Evolutionary conservation across 768 basidiomycete genomes (phyloP).

Genomic region (Psilocybe azurescens): DNA sequence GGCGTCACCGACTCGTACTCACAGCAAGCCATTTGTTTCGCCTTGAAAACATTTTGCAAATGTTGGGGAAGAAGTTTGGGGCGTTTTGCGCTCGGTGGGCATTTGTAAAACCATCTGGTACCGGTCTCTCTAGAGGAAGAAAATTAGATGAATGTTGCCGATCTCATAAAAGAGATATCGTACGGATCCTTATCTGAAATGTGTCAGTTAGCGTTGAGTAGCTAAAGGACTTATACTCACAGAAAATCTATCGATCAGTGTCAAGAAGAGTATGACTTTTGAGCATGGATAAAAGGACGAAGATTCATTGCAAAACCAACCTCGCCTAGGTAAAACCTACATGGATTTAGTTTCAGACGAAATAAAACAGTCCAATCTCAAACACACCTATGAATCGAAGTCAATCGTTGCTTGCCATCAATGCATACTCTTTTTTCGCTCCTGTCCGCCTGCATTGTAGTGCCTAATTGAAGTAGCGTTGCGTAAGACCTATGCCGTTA

Average conservation of each 20-base stretch:
- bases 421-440: constrained; percentile 58
- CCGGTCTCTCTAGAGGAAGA: constrained; percentile 20
- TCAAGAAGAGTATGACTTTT: background rate
- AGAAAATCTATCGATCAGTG: constrained; percentile 40
- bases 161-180: background rate
- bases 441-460: constrained; percentile 46
- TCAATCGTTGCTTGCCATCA: constrained; percentile 77
- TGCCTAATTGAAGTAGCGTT: background rate
- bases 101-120: constrained; percentile 30
- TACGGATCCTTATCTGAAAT: constrained; percentile 33
- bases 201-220: background rate
- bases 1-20: constrained; percentile 55
- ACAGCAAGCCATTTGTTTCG: constrained; percentile 54
- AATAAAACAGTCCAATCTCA: background rate
- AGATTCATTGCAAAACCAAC: constrained; percentile 40
- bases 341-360: background rate
- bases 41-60: constrained; percentile 40
- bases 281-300: background rate
- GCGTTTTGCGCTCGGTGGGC: constrained; percentile 21
- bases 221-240: constrained; percentile 33
- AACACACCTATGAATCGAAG: constrained; percentile 62
- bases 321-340: constrained; percentile 59
- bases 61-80: constrained; percentile 21
- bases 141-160: background rate
- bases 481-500: background rate